A percentile compares a stretch with the other conserved stretches of the same genome.
phyloP scores from a whole-genome alignment of 2,329 filamentous ascomycete genomes.

The Claviceps purpurea region DNA sequence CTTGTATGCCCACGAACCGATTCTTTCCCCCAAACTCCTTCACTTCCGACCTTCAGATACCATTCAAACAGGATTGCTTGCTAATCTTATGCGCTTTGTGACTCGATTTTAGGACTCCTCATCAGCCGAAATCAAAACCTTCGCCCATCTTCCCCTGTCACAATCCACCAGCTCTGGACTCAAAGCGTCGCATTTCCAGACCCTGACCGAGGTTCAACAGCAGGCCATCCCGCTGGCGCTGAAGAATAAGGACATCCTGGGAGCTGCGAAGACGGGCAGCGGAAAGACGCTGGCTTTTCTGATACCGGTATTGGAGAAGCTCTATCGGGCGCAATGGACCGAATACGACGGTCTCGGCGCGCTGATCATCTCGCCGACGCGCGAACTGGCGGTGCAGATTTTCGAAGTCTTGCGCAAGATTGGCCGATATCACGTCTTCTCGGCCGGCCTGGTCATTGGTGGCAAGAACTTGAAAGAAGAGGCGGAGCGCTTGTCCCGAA shows the following conservation, averaged over 20 bases:
- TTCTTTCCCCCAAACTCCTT: background rate
- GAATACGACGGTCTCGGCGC: conserved; percentile 85
- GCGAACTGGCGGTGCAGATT: conserved; percentile 91
- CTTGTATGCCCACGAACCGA: conserved; percentile 14
- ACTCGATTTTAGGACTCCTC: conserved; percentile 40
- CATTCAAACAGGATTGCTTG: background rate
- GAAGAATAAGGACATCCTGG: conserved; percentile 76
- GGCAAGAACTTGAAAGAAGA: conserved; percentile 84
- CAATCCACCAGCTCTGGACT: conserved; percentile 67
- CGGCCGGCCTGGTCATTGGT: conserved; percentile 84
- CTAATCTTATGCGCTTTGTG: background rate
- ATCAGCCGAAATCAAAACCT: conserved; percentile 46
- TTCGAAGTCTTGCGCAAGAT: conserved; percentile 89
- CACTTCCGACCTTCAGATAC: background rate
- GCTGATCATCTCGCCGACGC: conserved; percentile 83
- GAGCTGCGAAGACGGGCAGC: conserved; percentile 88
- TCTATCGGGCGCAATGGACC: conserved; percentile 81
- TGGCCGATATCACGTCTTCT: conserved; percentile 78
- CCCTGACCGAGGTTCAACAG: conserved; percentile 81
- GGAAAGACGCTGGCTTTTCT: conserved; percentile 93
- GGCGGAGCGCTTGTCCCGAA: conserved; percentile 67
- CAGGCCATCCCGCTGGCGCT: conserved; percentile 80
- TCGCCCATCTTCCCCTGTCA: conserved; percentile 77
- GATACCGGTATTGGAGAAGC: conserved; percentile 79
- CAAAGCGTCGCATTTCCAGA: conserved; percentile 76